Base-by-base conservation (phyloP, 1,284 basidiomycete species). In the Termitomyces sp. region DNA sequence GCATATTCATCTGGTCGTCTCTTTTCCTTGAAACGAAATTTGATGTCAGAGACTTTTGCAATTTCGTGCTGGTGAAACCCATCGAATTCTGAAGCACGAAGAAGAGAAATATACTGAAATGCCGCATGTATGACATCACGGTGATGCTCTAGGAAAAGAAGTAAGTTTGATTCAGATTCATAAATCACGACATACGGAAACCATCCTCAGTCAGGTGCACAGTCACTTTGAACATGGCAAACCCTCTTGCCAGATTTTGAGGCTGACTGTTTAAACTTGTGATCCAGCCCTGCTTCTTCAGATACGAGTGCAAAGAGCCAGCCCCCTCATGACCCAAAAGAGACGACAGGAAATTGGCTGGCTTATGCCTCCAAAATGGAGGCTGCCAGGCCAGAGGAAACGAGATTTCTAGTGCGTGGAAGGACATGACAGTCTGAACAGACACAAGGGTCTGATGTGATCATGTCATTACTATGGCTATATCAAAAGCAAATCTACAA, bases 291-390 rank as follows among this genome's bases (percentile, higher is more conserved):
- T 90, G 88, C 62, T 81, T 78, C 75, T 98, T 99, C 58, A 99
- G 78, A 69, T 94, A 93, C 1, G 93, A 93, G 62, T 95, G 81
- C 41, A 99, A 75, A 0, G 94, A 98, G 1, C 97, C 97, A 38
- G 90, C 86, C 3, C 97, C 98, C 73, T 99, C 98, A 69, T 99
- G 96, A 0, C 97, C 97, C 47, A 98, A 73, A 66, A 97, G 88
- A 70, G 98, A 93, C 2, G 86, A 80, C 17, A 99, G 67, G 68
- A 94, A 90, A 59, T 83, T 74, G 2, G 79, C 84, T 1, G 97
- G 96, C 75, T 94, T 94, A 66, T 87, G 77, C 36, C 82, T 79
- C 83, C 90, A 97, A 45, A 85, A 74, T 1, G 88, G 84, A 5
- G 83, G 76, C 66, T 97, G 88, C 68, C 94, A 94, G 24, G 88